phyloP scores from a whole-genome alignment of 805 yeast species.

The Suhomyces xylopsoci region DNA sequence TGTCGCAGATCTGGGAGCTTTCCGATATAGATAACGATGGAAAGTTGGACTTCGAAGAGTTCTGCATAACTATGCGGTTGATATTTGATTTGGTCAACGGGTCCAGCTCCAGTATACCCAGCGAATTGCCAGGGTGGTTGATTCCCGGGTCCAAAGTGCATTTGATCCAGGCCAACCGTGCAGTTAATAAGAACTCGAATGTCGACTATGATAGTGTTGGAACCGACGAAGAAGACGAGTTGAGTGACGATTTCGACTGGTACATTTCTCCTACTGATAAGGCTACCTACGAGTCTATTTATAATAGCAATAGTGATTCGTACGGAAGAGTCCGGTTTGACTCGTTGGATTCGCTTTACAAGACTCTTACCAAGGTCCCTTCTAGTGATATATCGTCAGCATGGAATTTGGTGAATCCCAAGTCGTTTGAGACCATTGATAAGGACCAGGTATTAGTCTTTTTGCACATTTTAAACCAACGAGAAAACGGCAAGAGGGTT shows the following conservation, averaged over 20 bases:
- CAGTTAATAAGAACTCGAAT: conserved; percentile 41
- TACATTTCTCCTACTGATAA: conserved; percentile 90
- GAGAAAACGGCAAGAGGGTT: conserved; percentile 77
- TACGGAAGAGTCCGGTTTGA: conserved; percentile 79
- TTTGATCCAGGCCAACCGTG: conserved; percentile 78
- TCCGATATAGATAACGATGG: conserved; percentile 95
- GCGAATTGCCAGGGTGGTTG: conserved; percentile 82
- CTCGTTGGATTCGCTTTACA: conserved; percentile 65
- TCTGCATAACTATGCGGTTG: conserved; percentile 94
- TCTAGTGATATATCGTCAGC: conserved; percentile 82
- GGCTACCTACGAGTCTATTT: conserved; percentile 71
- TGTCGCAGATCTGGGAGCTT: conserved; percentile 84
- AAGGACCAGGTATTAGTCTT: conserved; percentile 89
- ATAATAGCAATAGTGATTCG: conserved; percentile 68
- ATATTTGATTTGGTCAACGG: conserved; percentile 90
- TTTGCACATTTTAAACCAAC: conserved; percentile 85
- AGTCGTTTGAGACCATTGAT: conserved; percentile 80
- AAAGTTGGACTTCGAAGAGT: conserved; percentile 90
- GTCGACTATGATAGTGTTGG: conserved; percentile 8
- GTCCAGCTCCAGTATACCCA: conserved; percentile 54
- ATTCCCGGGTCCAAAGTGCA: conserved; percentile 88
- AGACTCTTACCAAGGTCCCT: conserved; percentile 69
- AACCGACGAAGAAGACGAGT: conserved; percentile 51
- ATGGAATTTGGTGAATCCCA: conserved; percentile 94
- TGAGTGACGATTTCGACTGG: conserved; percentile 84